Evolutionary conservation across 306 rosid genomes (phyloP).

Genomic region (Acacia crassicarpa): DNA sequence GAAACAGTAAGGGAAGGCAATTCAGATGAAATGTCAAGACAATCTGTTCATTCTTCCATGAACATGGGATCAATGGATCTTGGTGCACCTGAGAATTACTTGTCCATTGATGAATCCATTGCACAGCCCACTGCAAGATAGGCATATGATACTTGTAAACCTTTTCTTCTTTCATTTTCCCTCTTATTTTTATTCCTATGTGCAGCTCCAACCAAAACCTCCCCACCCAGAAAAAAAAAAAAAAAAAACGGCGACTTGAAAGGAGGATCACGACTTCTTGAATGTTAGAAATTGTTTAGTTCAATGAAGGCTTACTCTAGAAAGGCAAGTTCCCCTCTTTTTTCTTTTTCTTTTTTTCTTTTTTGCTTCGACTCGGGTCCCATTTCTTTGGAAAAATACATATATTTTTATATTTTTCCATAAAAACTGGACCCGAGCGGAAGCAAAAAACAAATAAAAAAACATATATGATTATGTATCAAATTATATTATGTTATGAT

Average conservation of each 20-base stretch:
- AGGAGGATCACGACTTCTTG: not conserved
- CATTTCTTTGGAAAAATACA: not conserved
- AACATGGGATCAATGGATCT: constrained; percentile 67
- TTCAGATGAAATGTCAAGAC: constrained; percentile 66
- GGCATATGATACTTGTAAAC: not conserved
- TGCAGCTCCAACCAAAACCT: not conserved
- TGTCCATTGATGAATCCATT: constrained; percentile 78
- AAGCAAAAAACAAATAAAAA: no score
- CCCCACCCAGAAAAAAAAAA: not conserved
- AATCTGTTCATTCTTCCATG: constrained; percentile 72
- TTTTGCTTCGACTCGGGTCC: not conserved
- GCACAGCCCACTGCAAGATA: constrained; percentile 79
- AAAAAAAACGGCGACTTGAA: not conserved
- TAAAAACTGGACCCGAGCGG: no score
- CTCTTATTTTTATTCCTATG: not conserved
- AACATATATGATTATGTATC: not conserved
- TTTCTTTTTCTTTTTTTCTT: not conserved
- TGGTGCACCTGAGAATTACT: constrained; percentile 60
- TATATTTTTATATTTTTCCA: no score
- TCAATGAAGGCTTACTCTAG: not conserved
- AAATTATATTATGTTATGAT: no score
- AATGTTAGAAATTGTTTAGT: not conserved
- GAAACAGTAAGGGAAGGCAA: constrained; percentile 56
- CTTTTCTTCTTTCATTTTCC: not conserved
- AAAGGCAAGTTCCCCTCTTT: not conserved